These are phyloP conservation scores for Crassisporium funariophilum DNA, from an alignment of 768 basidiomycete species.

Conservation along the genomic window DNA sequence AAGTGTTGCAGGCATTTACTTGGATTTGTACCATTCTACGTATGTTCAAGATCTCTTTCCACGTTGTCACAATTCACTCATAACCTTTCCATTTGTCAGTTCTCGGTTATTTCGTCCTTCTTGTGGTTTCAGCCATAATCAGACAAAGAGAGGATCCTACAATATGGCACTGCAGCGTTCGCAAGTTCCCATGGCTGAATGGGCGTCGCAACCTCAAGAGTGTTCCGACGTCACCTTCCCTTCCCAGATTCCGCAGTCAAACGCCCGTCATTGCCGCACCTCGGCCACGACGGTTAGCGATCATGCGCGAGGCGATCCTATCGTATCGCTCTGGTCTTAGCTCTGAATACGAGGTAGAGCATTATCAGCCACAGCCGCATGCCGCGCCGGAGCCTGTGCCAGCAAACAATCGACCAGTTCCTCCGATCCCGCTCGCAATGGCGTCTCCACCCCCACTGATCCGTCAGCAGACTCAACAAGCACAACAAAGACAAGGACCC, in stretches of 20 bases:
- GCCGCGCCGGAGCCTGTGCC: constrained; percentile 15
- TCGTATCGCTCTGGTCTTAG: constrained; percentile 42
- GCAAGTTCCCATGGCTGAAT: constrained; percentile 40
- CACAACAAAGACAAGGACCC: constrained; percentile 4
- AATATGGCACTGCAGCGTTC: constrained; percentile 55
- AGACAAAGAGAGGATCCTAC: constrained; percentile 44
- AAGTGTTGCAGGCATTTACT: constrained; percentile 59
- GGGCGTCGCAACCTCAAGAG: constrained; percentile 32
- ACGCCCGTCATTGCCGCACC: constrained; percentile 46
- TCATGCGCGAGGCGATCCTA: constrained; percentile 34
- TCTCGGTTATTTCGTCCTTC: constrained; percentile 54
- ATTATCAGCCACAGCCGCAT: constrained; percentile 35
- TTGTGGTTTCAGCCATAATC: constrained; percentile 44
- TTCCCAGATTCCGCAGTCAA: constrained; percentile 38
- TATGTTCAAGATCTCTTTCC: constrained; percentile 4
- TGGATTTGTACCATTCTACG: constrained; percentile 46
- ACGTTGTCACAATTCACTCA: too few relatives aligned
- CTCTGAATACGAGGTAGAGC: constrained; percentile 51
- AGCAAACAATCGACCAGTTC: constrained; percentile 14
- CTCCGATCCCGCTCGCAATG: constrained; percentile 19
- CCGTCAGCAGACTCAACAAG: constrained; percentile 16
- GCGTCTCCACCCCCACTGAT: constrained; percentile 3
- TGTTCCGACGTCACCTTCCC: constrained; percentile 33
- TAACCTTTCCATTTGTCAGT: too few relatives aligned
- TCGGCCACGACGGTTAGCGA: constrained; percentile 37